Evolutionary conservation across 2,329 filamentous ascomycete genomes (phyloP).

Genomic region (Colletotrichum sp.): DNA sequence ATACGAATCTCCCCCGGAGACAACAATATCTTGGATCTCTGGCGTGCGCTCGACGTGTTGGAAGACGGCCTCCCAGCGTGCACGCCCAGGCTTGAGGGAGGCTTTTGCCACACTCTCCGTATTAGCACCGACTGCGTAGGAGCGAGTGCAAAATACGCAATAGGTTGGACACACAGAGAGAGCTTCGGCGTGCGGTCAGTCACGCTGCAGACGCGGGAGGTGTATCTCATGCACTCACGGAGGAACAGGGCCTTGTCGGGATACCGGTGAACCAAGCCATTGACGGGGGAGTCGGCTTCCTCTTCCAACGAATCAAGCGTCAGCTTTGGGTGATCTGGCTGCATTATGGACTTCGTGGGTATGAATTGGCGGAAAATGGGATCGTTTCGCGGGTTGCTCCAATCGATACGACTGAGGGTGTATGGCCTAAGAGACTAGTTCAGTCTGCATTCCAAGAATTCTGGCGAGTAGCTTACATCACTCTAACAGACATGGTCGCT

Average conservation of each 20-base stretch:
- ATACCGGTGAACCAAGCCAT: conserved; percentile 67
- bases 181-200: conserved; percentile 39
- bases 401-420: conserved; percentile 63
- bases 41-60: conserved; percentile 58
- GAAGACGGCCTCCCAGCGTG: conserved; percentile 62
- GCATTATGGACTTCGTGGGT: conserved; percentile 56
- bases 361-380: conserved; percentile 67
- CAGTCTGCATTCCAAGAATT: background rate
- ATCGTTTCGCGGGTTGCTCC: conserved; percentile 62
- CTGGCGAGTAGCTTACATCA: conserved; percentile 46
- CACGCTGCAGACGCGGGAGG: background rate
- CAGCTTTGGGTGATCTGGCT: conserved; percentile 59
- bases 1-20: conserved; percentile 68
- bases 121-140: conserved; percentile 61
- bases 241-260: conserved; percentile 67
- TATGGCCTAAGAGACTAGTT: conserved; percentile 51
- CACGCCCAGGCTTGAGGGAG: conserved; percentile 40
- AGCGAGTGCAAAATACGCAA: conserved; percentile 67
- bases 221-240: conserved; percentile 43
- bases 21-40: conserved; percentile 61
- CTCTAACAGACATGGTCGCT: conserved; percentile 64
- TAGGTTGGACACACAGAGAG: conserved; percentile 67
- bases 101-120: conserved; percentile 57
- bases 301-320: conserved; percentile 65
- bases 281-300: conserved; percentile 57